These are phyloP conservation scores for Beta vulgaris DNA, from an alignment of 148 eudicot species.

Conservation along the genomic window DNA sequence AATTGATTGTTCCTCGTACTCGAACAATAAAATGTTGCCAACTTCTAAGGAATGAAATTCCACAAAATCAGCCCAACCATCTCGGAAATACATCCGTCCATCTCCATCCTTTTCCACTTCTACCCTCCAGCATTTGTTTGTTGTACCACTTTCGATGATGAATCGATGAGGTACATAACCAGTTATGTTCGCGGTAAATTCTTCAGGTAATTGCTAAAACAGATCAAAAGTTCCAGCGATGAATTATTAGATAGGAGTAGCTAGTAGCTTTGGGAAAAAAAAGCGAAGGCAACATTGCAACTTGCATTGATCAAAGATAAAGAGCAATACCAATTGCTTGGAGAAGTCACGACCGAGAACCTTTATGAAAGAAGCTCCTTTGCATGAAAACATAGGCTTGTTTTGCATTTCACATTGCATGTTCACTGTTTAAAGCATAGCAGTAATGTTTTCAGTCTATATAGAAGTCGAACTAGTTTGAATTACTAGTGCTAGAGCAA, in stretches of 20 bases:
- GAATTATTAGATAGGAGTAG: background rate
- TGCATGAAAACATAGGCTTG: slow-evolving; percentile 6
- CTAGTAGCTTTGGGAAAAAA: no score
- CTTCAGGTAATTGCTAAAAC: slow-evolving; percentile 31
- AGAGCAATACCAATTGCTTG: slow-evolving; percentile 26
- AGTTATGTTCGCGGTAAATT: slow-evolving; percentile 20
- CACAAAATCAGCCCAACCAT: slow-evolving; percentile 33
- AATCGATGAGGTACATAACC: slow-evolving; percentile 35
- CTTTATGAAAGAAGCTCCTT: slow-evolving; percentile 25
- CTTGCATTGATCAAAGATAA: background rate
- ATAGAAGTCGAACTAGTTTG: background rate
- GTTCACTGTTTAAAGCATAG: slow-evolving; percentile 10
- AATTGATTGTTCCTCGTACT: slow-evolving; percentile 29
- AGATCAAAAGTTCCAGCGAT: background rate
- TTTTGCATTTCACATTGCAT: slow-evolving; percentile 8
- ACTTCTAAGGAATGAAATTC: slow-evolving; percentile 26
- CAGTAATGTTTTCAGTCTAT: background rate
- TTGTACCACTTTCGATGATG: slow-evolving; percentile 25
- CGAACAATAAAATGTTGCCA: slow-evolving; percentile 29
- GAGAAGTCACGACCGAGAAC: slow-evolving; percentile 25
- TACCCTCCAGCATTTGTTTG: slow-evolving; percentile 28
- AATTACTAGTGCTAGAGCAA: background rate
- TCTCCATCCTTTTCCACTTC: slow-evolving; percentile 28
- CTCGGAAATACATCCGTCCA: slow-evolving; percentile 25
- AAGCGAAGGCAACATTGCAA: background rate